These are phyloP conservation scores for Pichia sp. DNA, from an alignment of 1,139 yeast genomes.

Conservation along the genomic window DNA sequence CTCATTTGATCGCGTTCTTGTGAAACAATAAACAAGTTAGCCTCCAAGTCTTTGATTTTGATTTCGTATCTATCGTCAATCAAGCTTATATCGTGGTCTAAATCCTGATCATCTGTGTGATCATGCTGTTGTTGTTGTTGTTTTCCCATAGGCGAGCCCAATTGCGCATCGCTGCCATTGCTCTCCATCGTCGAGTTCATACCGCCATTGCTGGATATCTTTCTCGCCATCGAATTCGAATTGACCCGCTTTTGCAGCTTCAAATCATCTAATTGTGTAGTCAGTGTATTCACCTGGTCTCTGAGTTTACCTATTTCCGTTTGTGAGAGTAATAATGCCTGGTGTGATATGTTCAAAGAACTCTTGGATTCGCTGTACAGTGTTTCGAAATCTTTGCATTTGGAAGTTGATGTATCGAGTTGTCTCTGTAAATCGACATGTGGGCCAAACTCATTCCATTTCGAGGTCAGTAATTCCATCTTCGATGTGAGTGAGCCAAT, in stretches of 20 bases:
- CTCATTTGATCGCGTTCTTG: constrained; percentile 85
- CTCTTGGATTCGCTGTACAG: constrained; percentile 71
- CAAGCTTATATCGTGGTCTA: constrained; percentile 24
- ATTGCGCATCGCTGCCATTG: too few species aligned
- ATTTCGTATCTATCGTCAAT: constrained; percentile 69
- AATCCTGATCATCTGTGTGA: constrained; percentile 4
- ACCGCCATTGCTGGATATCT: constrained; percentile 14
- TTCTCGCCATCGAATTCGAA: constrained; percentile 16
- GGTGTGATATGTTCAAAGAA: constrained; percentile 71
- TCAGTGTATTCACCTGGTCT: constrained; percentile 52
- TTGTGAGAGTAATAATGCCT: constrained; percentile 72
- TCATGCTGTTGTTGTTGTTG: too few species aligned
- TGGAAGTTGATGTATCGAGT: constrained; percentile 19
- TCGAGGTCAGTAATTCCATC: too few species aligned
- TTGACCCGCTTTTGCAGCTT: constrained; percentile 47
- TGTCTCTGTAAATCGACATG: constrained; percentile 22
- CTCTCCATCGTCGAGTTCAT: neutral
- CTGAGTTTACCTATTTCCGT: constrained; percentile 65
- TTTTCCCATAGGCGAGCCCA: too few species aligned
- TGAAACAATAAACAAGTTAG: constrained; percentile 74
- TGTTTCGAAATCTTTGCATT: constrained; percentile 39
- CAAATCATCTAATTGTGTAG: constrained; percentile 69
- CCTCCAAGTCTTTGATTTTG: constrained; percentile 79
- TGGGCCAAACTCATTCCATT: constrained; percentile 13
- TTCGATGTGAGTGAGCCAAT: too few species aligned